A percentile compares a stretch with the other conserved stretches of the same genome.
Conservation (phyloP, 2,329 filamentous ascomycete genomes). For the Diaporthe citriasiana region DNA sequence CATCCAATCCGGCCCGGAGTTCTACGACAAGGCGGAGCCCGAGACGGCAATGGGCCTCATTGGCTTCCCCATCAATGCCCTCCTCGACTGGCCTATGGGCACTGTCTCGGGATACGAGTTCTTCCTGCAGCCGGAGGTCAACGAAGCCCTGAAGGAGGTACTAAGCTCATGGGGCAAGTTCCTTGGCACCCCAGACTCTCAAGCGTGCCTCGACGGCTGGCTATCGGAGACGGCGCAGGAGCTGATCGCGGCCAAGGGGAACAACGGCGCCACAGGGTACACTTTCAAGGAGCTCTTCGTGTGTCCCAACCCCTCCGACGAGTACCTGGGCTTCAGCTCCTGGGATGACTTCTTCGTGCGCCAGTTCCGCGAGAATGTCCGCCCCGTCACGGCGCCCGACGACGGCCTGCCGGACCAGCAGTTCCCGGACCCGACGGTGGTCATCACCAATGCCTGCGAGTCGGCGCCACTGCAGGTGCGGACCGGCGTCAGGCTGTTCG, state of each 20-base stretch:
- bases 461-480: slow-evolving; percentile 64
- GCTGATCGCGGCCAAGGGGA: slow-evolving; percentile 1
- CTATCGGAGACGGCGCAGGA: slow-evolving; percentile 2
- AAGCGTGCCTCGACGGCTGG: slow-evolving; percentile 8
- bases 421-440: slow-evolving; percentile 59
- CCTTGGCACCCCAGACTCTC: slow-evolving; percentile 9
- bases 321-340: slow-evolving; percentile 65
- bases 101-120: slow-evolving; percentile 48
- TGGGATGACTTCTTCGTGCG: slow-evolving; percentile 76
- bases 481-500: slow-evolving; percentile 59
- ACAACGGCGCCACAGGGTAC: not conserved
- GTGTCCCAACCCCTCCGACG: slow-evolving; percentile 55
- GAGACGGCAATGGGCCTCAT: slow-evolving; percentile 55
- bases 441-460: slow-evolving; percentile 71
- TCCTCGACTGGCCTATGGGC: slow-evolving; percentile 69
- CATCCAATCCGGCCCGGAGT: slow-evolving; percentile 1
- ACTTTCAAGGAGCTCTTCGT: slow-evolving; percentile 11
- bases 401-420: not conserved
- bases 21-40: not conserved
- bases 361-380: slow-evolving; percentile 59
- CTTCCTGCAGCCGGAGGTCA: not conserved
- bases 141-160: not conserved
- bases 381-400: slow-evolving; percentile 59
- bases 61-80: slow-evolving; percentile 65
- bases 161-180: slow-evolving; percentile 2